Percentiles rank a stretch among this genome's conserved stretches.
These are phyloP conservation scores for Prunus kanzakura DNA, from an alignment of 306 rosid species.

Conservation along the genomic window DNA sequence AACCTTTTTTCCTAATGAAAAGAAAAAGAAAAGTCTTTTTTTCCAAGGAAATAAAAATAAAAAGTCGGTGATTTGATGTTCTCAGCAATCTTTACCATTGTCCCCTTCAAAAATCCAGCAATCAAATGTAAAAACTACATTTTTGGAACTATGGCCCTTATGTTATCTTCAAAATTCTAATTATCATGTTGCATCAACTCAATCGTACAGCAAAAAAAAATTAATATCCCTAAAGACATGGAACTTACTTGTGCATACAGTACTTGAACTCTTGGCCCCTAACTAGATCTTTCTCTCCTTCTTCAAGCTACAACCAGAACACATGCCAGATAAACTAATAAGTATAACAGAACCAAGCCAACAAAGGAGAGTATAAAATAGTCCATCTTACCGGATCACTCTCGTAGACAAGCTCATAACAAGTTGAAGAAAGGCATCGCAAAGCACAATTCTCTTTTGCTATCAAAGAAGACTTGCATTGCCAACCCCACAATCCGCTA, in stretches of 20 bases:
- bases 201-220: neutral
- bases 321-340: neutral
- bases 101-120: neutral
- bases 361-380: neutral
- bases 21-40: neutral
- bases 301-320: slow-evolving; percentile 69
- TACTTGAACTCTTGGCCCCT: slow-evolving; percentile 85
- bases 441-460: slow-evolving; percentile 91
- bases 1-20: neutral
- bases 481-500: slow-evolving; percentile 90
- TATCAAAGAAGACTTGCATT: slow-evolving; percentile 63
- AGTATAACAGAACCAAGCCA: neutral
- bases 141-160: neutral
- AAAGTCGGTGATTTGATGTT: neutral
- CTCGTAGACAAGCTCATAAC: slow-evolving; percentile 71
- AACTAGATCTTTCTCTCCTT: slow-evolving; percentile 81
- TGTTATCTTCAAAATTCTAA: neutral
- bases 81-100: neutral
- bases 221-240: neutral
- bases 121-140: neutral
- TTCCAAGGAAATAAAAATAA: neutral
- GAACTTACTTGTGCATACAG: slow-evolving; percentile 82
- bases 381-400: slow-evolving; percentile 75
- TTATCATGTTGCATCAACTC: neutral
- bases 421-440: slow-evolving; percentile 78